Evolutionary conservation across 1,284 basidiomycete genomes (phyloP).

Genomic region (Irpex rosettiformis): DNA sequence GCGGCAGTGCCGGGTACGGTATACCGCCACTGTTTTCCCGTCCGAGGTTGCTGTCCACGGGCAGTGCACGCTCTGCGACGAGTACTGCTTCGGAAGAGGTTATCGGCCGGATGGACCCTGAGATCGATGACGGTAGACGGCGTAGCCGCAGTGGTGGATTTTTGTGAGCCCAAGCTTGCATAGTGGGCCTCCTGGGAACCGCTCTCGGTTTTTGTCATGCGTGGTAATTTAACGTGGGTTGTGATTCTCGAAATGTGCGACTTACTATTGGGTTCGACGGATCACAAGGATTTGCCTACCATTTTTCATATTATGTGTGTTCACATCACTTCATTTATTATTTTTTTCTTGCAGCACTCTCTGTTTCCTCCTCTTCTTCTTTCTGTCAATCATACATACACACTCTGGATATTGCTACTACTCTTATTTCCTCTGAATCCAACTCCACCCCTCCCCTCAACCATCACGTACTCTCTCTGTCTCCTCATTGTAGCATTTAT

Average conservation of each 20-base stretch:
- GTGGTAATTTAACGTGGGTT: not conserved
- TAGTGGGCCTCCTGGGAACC: not conserved
- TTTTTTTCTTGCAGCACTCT: too few relatives aligned
- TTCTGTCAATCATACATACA: not conserved
- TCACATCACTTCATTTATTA: too few relatives aligned
- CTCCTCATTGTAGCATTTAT: constrained; percentile 4
- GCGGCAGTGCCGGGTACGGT: constrained; percentile 7
- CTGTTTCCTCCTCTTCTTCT: not conserved
- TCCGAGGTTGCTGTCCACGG: constrained; percentile 26
- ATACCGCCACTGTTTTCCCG: constrained; percentile 23
- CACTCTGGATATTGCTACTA: not conserved
- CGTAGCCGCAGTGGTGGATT: constrained; percentile 1
- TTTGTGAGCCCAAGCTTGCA: not conserved
- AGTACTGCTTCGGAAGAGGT: constrained; percentile 33
- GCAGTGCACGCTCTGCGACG: constrained; percentile 25
- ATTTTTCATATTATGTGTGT: too few relatives aligned
- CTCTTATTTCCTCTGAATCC: not conserved
- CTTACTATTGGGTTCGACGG: too few relatives aligned
- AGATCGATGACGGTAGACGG: constrained; percentile 21
- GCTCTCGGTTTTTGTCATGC: too few relatives aligned
- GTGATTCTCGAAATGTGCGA: not conserved
- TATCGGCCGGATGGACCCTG: constrained; percentile 31
- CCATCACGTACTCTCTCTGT: not conserved
- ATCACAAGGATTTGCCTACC: too few relatives aligned
- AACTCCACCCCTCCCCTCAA: not conserved